These are phyloP conservation scores for Eucalyptus sp. DNA, from an alignment of 345 rosid species.

Conservation along the genomic window DNA sequence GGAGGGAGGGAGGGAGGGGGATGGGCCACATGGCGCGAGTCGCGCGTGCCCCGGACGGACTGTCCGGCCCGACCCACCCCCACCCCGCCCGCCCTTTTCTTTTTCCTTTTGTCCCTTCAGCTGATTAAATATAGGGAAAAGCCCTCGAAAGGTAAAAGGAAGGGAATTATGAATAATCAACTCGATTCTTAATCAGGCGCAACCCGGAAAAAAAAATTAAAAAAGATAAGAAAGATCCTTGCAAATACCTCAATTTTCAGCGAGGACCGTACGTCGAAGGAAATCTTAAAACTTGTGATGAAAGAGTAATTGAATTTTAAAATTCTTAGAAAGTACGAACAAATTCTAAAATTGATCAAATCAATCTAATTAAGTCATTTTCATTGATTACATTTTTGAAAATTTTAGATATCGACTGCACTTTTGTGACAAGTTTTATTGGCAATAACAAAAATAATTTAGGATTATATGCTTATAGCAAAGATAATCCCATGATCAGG, in stretches of 20 bases:
- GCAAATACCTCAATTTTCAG: neutral
- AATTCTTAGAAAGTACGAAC: no score
- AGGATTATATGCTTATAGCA: neutral
- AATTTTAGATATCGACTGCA: no score
- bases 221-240: neutral
- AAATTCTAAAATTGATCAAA: no score
- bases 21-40: neutral
- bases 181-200: neutral
- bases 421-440: no score
- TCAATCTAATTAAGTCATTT: no score
- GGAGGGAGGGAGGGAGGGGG: neutral
- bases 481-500: neutral
- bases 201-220: neutral
- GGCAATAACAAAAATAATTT: neutral
- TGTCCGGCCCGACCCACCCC: neutral
- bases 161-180: neutral
- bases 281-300: fast-evolving
- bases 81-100: neutral
- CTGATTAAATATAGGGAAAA: neutral
- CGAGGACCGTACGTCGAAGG: no score
- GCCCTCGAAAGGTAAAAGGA: neutral
- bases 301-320: fast-evolving
- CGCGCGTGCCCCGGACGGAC: neutral
- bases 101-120: neutral
- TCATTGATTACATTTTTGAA: no score